Base-by-base conservation (phyloP, 225 moss, liverwort and hornwort species). In the Marchantia paleacea region DNA sequence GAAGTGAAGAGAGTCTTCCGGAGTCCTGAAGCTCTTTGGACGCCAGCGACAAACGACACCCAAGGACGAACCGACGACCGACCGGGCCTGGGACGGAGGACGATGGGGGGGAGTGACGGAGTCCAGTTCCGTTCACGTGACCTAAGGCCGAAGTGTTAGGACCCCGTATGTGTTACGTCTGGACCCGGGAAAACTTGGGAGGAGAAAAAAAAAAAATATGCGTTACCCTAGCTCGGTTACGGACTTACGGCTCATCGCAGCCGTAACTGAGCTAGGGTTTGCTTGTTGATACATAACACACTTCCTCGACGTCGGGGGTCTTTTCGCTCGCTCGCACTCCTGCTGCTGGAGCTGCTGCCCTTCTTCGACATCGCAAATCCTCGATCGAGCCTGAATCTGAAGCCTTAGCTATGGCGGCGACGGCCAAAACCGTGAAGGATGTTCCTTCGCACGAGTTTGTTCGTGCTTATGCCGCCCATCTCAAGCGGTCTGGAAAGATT, bases 401-500 rank as follows among this genome's bases (percentile, higher is more conserved):
- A 60, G 58, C 18, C 3, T 64, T 8, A 51, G 76, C 68, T 39
- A 78, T 78, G 78, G 80, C 83, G 79, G 81, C 81, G 29, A 79
- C 81, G 80, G 89, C 94, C 75, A 92, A 94, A 81, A 94, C 92
- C 55, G 92, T 94, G 84, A 94, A 94, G 90, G 94, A 94, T 68
- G 94, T 94, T 66, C 92, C 92, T 72, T 91, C 94, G 55, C 94
- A 94, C 88, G 91, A 94, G 85, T 94, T 94, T 31, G 94, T 94
- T 58, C 92, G 91, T 79, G 86, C 85, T 20, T 94, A 94, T 26
- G 91, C 92, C 75, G 90, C 92, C 16, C 92, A 92, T 80, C 76
- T 92, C 79, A 92, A 92, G 86, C 87, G 92, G 60, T 92, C 92
- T 24, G 89, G 89, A 54, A 92, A 92, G 94, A 84, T 93, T 48